These are phyloP conservation scores for Aspergillus puulaauensis DNA, from an alignment of 2,329 filamentous ascomycete species.

Conservation along the genomic window DNA sequence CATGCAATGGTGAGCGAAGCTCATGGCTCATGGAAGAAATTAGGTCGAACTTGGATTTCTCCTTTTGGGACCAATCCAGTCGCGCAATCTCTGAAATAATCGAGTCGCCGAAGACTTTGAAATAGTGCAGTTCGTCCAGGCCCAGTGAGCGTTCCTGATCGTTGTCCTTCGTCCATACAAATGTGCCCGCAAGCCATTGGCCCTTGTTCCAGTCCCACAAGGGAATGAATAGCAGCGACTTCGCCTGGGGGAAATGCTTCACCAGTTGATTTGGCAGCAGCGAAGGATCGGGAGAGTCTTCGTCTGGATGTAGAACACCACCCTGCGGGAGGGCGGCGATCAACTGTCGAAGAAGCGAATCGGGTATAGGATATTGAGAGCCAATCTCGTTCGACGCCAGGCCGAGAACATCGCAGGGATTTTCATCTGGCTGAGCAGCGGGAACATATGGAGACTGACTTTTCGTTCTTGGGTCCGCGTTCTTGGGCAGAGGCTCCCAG, in stretches of 20 bases:
- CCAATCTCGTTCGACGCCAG: not conserved
- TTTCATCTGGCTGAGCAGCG: not conserved
- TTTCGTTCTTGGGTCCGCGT: not conserved
- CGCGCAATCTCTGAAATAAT: conserved; percentile 37
- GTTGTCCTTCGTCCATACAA: conserved; percentile 27
- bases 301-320: not conserved
- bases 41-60: conserved; percentile 53
- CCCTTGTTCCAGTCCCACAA: conserved; percentile 37
- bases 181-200: conserved; percentile 33
- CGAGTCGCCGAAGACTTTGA: conserved; percentile 36
- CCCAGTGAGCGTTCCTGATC: conserved; percentile 22
- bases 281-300: not conserved
- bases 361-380: not conserved
- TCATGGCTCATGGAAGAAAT: conserved; percentile 56
- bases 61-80: conserved; percentile 34
- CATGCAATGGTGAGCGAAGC: conserved; percentile 49
- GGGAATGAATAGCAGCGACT: conserved; percentile 32
- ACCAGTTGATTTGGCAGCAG: conserved; percentile 7
- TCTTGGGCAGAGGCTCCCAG: conserved; percentile 3
- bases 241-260: conserved; percentile 23
- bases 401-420: not conserved
- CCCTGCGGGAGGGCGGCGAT: not conserved
- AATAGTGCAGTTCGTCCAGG: conserved; percentile 33
- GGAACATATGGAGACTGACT: not conserved
- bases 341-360: not conserved